Evolutionary conservation across 1,284 basidiomycete species (phyloP).

Genomic region (Sutorius eximius): DNA sequence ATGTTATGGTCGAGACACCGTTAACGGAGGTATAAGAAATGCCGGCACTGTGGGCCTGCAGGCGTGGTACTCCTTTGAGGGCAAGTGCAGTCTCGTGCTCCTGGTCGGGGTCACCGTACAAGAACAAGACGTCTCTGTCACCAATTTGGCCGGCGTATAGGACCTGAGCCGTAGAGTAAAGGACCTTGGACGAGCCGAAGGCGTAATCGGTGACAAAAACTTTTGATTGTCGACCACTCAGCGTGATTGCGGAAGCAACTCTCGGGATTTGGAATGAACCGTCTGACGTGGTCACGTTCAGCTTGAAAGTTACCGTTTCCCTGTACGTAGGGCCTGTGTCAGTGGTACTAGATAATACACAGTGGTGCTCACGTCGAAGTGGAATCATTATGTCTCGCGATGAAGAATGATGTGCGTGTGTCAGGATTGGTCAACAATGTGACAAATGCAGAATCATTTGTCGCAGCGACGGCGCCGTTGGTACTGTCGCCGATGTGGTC

Average conservation of each 20-base stretch:
- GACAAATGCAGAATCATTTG: constrained; percentile 53
- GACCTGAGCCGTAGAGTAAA: constrained; percentile 69
- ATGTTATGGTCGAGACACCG: constrained; percentile 42
- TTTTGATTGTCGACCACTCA: constrained; percentile 69
- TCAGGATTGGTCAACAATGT: constrained; percentile 71
- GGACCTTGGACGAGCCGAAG: constrained; percentile 57
- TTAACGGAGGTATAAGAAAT: constrained; percentile 35
- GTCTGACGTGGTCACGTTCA: constrained; percentile 53
- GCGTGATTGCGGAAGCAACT: constrained; percentile 50
- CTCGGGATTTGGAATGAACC: constrained; percentile 56
- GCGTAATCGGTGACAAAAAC: constrained; percentile 66
- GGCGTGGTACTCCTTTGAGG: constrained; percentile 46
- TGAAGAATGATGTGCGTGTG: constrained; percentile 62
- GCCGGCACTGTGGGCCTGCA: constrained; percentile 34
- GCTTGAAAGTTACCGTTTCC: constrained; percentile 48
- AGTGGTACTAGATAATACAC: constrained; percentile 1
- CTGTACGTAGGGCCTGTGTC: constrained; percentile 35
- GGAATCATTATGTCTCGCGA: constrained; percentile 66
- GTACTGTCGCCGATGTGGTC: constrained; percentile 66
- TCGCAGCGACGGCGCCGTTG: constrained; percentile 48
- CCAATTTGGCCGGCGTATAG: constrained; percentile 69
- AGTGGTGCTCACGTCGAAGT: constrained; percentile 57
- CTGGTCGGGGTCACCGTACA: constrained; percentile 60
- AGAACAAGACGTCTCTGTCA: constrained; percentile 63
- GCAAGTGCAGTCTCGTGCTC: constrained; percentile 58